Base-by-base conservation (phyloP, 352 stramenopile species). In the Blastocystis sp. region DNA sequence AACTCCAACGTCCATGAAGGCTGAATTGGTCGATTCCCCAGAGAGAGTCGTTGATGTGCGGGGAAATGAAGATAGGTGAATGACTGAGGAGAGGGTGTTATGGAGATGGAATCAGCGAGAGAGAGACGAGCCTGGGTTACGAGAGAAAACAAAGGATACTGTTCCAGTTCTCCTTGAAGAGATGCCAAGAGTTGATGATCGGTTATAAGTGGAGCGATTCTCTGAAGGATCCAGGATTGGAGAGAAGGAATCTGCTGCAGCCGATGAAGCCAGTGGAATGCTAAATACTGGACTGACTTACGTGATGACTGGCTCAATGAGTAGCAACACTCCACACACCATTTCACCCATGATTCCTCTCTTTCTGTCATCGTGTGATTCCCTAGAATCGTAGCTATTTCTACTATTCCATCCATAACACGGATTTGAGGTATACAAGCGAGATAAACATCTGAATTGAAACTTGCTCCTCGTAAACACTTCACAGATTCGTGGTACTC, bases 371-470 rank as follows among this genome's bases (percentile, higher is more conserved):
- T 46, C 9, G 9, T 46, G 2, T 46, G 39, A 46, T 9, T 46
- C 2, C 39, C 39, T 46, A 46, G 39, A 46, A 46, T 46, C 39
- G 39, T 46, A 46, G 39, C 39, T 9, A 46, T 9, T 46, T 46
- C 39, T 2, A 46, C 9, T 9, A 46, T 46, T 46, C 39, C 39
- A 46, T 46, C 39, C 2, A 46, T 46, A 46, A 46, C 39, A 2
- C 39, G 39, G 9, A 46, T 46, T 46, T 46, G 39, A 2, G 39
- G 39, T 46, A 46, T 46, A 9, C 39, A 46, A 46, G 39, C 9
- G 42, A 80, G 27, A 35, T 61, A 43, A 37, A 27, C 29, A 21
- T 80, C 69, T 24, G 69, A 65, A 32, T 80, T 80, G n/a, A 52
- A 80, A 21, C 61, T 54, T 12, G 39, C 43, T n/a, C 69, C 42